Base-by-base conservation (phyloP, 345 rosid genomes). In the Euclidium syriacum region DNA sequence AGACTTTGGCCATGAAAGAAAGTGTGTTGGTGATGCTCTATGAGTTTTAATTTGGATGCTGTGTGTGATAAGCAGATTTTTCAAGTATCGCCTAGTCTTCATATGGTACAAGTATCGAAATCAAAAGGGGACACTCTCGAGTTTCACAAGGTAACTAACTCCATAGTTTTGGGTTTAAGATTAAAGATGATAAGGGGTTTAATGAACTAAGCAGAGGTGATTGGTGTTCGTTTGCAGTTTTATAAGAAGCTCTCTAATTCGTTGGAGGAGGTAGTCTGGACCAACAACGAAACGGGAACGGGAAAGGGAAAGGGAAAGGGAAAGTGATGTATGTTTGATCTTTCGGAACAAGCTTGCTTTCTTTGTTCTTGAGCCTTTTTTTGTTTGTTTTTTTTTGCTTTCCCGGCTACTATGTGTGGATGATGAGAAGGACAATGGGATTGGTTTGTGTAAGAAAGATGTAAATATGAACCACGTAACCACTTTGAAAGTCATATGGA, bases 41-140 rank as follows among this genome's bases (percentile, higher is more conserved):
- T 55, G 39, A 24, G 43, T 16, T 48, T 7, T 47, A 4, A 41
- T 54, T 6, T 63, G 52, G 61, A 11, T 34, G 43, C 16, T 46
- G 36, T 53, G 19, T 46, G 36, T 53, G 35, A 72, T 49, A 25
- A 58, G 48, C 74, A 94, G 97, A 71, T 94, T 53, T 90, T 94
- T 70, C 95, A 94, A 94, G 88, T 94, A 71, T 85, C 99, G 15
- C 97, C 99, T 51, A 90, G 91, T 24, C 79, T 94, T 46, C 95
- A 94, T 71, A 84, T 90, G 97, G 95, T 94, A 25, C 95, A 94
- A 75, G 81, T 94, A 30, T 84, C 95, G 9, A 94, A 94, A 71
- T 85, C 97, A 1, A 89, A 87, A 72, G 99, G 99, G n/a, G 97
- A 94, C 71, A 94, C 99, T 10, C 73, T 94, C 47, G 99, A 94